These are phyloP conservation scores for Saksenaea oblongispora DNA, from an alignment of 371 early-diverging fungal species.

Conservation along the genomic window DNA sequence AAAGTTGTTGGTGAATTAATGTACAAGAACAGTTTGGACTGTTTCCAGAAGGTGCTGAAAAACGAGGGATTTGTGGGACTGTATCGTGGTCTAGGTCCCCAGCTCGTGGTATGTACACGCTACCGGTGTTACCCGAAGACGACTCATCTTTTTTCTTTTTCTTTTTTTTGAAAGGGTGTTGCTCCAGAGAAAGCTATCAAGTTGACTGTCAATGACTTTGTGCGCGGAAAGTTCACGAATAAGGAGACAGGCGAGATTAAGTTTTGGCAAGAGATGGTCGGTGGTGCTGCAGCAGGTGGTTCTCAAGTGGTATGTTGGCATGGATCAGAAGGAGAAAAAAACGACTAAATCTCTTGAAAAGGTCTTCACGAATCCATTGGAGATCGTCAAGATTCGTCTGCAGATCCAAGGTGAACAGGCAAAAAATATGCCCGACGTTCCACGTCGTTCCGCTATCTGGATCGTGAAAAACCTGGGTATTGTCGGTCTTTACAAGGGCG, in stretches of 20 bases:
- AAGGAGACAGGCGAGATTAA: conserved; percentile 74
- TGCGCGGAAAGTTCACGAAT: conserved; percentile 73
- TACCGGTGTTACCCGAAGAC: background rate
- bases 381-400: conserved; percentile 98
- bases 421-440: conserved; percentile 53
- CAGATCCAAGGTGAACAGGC: conserved; percentile 86
- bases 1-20: conserved; percentile 89
- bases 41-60: conserved; percentile 91
- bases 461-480: conserved; percentile 94
- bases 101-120: conserved; percentile 78
- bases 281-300: conserved; percentile 90
- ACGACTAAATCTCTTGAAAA: no score
- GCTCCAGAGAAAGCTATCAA: conserved; percentile 99
- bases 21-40: conserved; percentile 93
- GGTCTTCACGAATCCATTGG: conserved; percentile 92
- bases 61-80: conserved; percentile 92
- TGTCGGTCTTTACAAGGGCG: conserved; percentile 94
- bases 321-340: background rate
- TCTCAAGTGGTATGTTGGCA: conserved; percentile 87
- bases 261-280: conserved; percentile 80
- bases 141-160: conserved; percentile 11
- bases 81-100: conserved; percentile 96
- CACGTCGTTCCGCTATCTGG: conserved; percentile 78
- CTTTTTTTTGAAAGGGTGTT: conserved; percentile 61
- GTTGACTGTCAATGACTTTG: conserved; percentile 94